Evolutionary conservation across 768 basidiomycete genomes (phyloP).

Genomic region (Auricularia cornea): DNA sequence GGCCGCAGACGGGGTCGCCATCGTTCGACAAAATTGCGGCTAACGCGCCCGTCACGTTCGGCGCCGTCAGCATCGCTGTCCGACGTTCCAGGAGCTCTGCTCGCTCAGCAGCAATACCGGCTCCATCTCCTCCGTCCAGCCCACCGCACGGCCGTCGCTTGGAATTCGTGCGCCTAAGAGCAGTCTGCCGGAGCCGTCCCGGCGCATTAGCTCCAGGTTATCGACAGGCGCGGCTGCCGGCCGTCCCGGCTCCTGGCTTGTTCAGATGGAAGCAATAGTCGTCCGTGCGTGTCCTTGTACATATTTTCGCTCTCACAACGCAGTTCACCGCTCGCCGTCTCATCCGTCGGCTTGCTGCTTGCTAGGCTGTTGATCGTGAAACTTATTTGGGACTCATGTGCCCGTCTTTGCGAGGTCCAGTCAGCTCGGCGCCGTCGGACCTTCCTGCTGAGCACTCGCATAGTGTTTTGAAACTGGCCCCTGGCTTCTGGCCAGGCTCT

Average conservation of each 20-base stretch:
- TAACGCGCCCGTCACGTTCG: constrained; percentile 71
- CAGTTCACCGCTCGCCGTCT: no score
- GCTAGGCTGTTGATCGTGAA: no score
- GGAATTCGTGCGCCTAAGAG: constrained; percentile 77
- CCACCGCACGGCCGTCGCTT: constrained; percentile 60
- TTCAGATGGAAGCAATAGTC: constrained; percentile 59
- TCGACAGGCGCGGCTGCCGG: constrained; percentile 65
- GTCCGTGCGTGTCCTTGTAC: no score
- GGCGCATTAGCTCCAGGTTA: constrained; percentile 71
- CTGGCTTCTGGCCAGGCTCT: no score
- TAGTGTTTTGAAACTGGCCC: no score
- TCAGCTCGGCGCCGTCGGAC: no score
- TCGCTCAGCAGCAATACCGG: constrained; percentile 80
- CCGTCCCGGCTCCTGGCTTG: constrained; percentile 50
- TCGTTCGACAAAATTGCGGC: constrained; percentile 86
- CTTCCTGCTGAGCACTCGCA: no score
- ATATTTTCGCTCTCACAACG: no score
- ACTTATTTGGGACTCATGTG: no score
- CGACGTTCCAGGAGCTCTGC: constrained; percentile 77
- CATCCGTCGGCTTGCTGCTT: no score
- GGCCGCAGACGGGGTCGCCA: constrained; percentile 49
- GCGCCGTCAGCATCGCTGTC: constrained; percentile 59
- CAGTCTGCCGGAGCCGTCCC: constrained; percentile 49
- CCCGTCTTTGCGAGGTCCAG: no score
- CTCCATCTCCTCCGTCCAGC: constrained; percentile 72